Evolutionary conservation across 352 stramenopile genomes (phyloP).

Genomic region (Phytophthora brassicae): DNA sequence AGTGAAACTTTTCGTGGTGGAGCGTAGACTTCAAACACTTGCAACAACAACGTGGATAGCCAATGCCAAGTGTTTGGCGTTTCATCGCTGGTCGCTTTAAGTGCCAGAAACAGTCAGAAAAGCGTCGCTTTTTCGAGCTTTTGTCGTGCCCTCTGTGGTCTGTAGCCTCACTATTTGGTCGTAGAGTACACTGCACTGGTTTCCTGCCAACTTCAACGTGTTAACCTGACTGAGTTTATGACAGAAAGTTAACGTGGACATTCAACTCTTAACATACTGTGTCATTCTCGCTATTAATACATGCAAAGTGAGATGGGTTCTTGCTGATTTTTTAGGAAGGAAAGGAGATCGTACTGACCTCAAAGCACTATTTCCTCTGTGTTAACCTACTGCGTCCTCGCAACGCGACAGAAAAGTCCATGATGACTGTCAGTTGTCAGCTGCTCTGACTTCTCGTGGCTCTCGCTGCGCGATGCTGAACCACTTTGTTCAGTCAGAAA

Average conservation of each 20-base stretch:
- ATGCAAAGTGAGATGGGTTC: background rate
- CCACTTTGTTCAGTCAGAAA: slow-evolving; percentile 22
- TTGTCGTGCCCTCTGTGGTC: background rate
- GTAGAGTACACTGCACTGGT: background rate
- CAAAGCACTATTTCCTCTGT: no score
- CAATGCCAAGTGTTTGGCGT: background rate
- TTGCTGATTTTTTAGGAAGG: background rate
- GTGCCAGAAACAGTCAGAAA: slow-evolving; percentile 6
- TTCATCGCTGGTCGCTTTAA: background rate
- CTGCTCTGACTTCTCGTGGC: background rate
- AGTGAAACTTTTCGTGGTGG: background rate
- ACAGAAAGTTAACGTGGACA: background rate
- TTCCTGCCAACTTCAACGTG: slow-evolving; percentile 5
- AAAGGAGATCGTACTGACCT: background rate
- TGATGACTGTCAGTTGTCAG: background rate
- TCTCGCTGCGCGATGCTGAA: slow-evolving; percentile 7
- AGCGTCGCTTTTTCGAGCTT: background rate
- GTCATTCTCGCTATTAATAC: background rate
- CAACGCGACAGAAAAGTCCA: slow-evolving; percentile 3
- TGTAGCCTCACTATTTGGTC: no score
- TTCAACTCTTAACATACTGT: no score
- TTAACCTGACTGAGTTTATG: background rate
- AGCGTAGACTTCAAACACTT: background rate
- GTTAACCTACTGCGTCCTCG: background rate
- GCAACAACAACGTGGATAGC: slow-evolving; percentile 4